These are phyloP conservation scores for Annulohypoxylon truncatum DNA, from an alignment of 2,329 filamentous ascomycete genomes.

Conservation along the genomic window DNA sequence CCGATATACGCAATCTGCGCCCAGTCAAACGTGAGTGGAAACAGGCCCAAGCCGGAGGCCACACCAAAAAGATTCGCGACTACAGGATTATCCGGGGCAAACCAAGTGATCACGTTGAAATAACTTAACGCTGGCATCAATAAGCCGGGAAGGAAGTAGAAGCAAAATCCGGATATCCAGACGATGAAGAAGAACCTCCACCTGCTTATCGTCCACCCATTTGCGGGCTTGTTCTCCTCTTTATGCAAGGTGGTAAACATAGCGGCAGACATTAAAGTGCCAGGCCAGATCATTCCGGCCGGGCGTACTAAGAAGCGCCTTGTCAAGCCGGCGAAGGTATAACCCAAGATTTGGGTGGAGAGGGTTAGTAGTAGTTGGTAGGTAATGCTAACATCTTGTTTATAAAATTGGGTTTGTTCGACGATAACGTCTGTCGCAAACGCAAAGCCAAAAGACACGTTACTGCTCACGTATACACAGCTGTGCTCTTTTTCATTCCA, in stretches of 20 bases:
- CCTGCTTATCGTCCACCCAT: constrained; percentile 84
- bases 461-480: constrained; percentile 90
- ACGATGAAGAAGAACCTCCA: constrained; percentile 87
- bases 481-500: constrained; percentile 94
- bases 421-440: constrained; percentile 92
- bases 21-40: constrained; percentile 92
- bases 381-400: constrained; percentile 78
- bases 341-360: constrained; percentile 87
- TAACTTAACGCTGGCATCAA: constrained; percentile 87
- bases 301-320: constrained; percentile 85
- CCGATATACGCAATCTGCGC: constrained; percentile 90
- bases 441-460: constrained; percentile 89
- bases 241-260: constrained; percentile 91
- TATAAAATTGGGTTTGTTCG: constrained; percentile 89
- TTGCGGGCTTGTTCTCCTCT: constrained; percentile 82
- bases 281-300: constrained; percentile 92
- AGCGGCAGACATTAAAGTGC: constrained; percentile 86
- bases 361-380: constrained; percentile 87
- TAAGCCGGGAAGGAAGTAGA: constrained; percentile 87
- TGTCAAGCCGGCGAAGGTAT: constrained; percentile 85
- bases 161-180: constrained; percentile 76
- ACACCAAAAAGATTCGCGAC: constrained; percentile 88
- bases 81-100: constrained; percentile 86
- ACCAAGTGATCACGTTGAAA: constrained; percentile 91
- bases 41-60: constrained; percentile 83